Evolutionary conservation across 1,139 yeast genomes (phyloP), one percentile per base, ranked within the genome.

Genomic region (Taphrina pruni): DNA sequence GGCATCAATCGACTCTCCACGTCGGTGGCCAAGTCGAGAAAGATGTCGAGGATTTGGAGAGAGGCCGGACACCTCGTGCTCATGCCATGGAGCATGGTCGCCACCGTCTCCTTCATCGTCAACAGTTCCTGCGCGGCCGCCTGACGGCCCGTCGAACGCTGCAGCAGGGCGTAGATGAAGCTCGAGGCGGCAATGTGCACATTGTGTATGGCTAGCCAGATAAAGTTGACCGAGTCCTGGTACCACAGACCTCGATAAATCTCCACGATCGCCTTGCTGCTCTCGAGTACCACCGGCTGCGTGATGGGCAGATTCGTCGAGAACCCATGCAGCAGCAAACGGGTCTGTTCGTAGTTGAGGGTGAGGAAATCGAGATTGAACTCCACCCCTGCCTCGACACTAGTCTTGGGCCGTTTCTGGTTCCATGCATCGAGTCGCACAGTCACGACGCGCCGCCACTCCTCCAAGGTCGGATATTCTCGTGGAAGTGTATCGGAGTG

Each of bases 131-230:
- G 48, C 36, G 45, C 38, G 11, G 45, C 38, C 35, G 11, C 14
- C 17, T 38, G 46, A 26, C 32, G 32, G 4, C 32, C 32, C 14
- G 36, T 45, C 14, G 39, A 39, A n/a, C 55, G 48, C 21, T 65
- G 64, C 20, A 57, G 21, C 35, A 56, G 43, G 5, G 69, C 69
- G 51, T 65, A 65, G 21, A 65, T 60, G 45, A 48, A 65, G 38
- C 64, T 56, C 38, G 62, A 51, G 5, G 61, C 96, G 0, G 97
- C 94, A 88, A 89, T 88, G 76, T 90, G 90, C 69, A 90, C 80
- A 77, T 90, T 91, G 77, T 91, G 96, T 1, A 91, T 94, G 0
- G 96, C 96, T 0, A 93, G 94, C 97, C 97, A 92, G 0, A 97
- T 90, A 78, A 89, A 92, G 77, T 91, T 91, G 72, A 91, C 83